A percentile compares a stretch with the other conserved stretches of the same genome.
phyloP scores from a whole-genome alignment of 2,329 filamentous ascomycete species.

The Trichoderma lentiforme region DNA sequence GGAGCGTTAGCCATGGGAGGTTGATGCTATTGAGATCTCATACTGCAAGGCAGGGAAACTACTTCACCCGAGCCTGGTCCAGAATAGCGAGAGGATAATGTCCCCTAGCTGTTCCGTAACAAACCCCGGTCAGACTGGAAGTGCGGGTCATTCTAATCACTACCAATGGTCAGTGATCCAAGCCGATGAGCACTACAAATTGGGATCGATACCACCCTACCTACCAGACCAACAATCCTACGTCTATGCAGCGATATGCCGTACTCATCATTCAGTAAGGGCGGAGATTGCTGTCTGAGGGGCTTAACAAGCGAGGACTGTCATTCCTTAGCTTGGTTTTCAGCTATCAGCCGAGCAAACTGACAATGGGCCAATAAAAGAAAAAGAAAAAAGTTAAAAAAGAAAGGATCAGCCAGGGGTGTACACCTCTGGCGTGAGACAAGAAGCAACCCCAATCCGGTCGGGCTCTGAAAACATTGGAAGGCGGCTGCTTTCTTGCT shows the following conservation, averaged over 20 bases:
- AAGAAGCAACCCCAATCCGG: background rate
- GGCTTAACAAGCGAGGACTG: background rate
- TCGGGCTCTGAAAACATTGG: background rate
- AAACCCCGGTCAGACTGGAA: background rate
- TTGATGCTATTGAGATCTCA: background rate
- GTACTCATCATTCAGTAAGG: background rate
- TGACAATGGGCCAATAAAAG: background rate
- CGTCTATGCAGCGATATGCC: background rate
- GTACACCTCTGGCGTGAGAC: background rate
- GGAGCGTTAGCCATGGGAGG: background rate
- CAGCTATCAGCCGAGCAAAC: background rate
- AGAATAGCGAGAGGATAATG: background rate
- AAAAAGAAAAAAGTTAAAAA: background rate
- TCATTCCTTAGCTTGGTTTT: background rate
- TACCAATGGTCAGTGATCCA: background rate
- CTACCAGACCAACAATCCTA: background rate
- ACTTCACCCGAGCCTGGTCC: background rate
- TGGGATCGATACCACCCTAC: background rate
- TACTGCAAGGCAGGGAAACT: background rate
- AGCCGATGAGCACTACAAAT: background rate
- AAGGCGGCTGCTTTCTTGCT: background rate
- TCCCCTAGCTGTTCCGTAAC: background rate
- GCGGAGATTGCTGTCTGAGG: background rate
- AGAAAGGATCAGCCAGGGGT: background rate
- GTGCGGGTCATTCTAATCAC: background rate